A percentile compares a stretch with the other conserved stretches of the same genome.
Conservation (phyloP, 352 stramenopile genomes). For the Globisporangium polare region DNA sequence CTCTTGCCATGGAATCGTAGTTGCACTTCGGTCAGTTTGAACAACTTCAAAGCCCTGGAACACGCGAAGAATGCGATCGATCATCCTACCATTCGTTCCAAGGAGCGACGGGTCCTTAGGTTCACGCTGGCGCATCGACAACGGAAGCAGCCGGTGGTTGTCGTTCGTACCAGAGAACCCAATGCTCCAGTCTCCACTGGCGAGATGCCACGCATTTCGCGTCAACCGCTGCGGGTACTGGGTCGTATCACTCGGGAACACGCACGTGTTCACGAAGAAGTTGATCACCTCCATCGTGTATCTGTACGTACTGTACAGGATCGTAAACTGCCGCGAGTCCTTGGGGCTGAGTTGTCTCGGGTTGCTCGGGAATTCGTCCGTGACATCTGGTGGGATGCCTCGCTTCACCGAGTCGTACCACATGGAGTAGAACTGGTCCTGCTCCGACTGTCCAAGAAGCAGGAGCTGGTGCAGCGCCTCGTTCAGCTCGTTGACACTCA, state of each 20-base stretch:
- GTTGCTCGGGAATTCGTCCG: slow-evolving; percentile 72
- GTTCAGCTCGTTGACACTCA: slow-evolving; percentile 47
- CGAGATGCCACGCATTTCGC: slow-evolving; percentile 81
- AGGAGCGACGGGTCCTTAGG: slow-evolving; percentile 45
- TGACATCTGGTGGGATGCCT: slow-evolving; percentile 13
- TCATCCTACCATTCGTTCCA: slow-evolving; percentile 85
- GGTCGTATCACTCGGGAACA: slow-evolving; percentile 81
- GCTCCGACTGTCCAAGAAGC: slow-evolving; percentile 54
- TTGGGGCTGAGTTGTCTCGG: slow-evolving; percentile 71
- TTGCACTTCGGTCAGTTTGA: slow-evolving; percentile 22
- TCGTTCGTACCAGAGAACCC: slow-evolving; percentile 91
- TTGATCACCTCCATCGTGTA: slow-evolving; percentile 77
- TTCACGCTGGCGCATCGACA: slow-evolving; percentile 66
- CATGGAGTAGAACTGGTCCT: slow-evolving; percentile 54
- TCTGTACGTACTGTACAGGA: slow-evolving; percentile 44
- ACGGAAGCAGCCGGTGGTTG: slow-evolving; percentile 73
- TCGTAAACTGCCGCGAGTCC: slow-evolving; percentile 59
- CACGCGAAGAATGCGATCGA: slow-evolving; percentile 57
- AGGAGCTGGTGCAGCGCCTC: slow-evolving; percentile 55
- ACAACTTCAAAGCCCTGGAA: slow-evolving; percentile 35
- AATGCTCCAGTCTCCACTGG: slow-evolving; percentile 45
- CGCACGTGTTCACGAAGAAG: slow-evolving; percentile 78
- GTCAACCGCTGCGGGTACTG: slow-evolving; percentile 70
- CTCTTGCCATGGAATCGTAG: slow-evolving; percentile 51
- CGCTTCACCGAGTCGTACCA: slow-evolving; percentile 55